Conservation (phyloP, 2,329 filamentous ascomycete species). For the Metarhizium brunneum region DNA sequence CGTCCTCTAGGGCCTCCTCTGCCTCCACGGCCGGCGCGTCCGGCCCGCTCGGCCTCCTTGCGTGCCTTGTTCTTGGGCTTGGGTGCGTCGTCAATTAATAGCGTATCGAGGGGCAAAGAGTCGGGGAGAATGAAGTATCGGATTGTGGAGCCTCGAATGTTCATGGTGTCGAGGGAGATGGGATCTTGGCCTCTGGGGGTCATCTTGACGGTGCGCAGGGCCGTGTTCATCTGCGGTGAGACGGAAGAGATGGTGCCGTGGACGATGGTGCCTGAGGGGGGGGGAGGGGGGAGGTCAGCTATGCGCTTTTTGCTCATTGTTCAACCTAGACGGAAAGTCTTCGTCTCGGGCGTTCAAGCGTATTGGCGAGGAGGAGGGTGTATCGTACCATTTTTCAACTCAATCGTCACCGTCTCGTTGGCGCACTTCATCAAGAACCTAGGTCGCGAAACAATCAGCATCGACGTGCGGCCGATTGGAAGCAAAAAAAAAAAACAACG, state of each 20-base stretch:
- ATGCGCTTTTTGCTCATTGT: constrained; percentile 4
- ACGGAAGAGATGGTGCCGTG: constrained; percentile 96
- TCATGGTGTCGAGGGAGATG: constrained; percentile 87
- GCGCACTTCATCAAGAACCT: constrained; percentile 99
- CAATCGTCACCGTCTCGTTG: constrained; percentile 97
- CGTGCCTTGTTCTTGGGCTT: constrained; percentile 99
- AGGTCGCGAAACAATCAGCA: constrained; percentile 8
- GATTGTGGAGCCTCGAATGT: constrained; percentile 91
- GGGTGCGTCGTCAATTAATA: constrained; percentile 90
- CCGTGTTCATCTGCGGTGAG: constrained; percentile 97
- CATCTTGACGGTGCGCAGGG: constrained; percentile 94
- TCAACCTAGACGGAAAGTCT: neutral
- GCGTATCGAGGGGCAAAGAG: constrained; percentile 85
- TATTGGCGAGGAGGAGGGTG: neutral
- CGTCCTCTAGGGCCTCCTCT: constrained; percentile 41
- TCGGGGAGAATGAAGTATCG: constrained; percentile 96
- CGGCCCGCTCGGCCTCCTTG: constrained; percentile 68
- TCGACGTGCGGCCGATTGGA: constrained; percentile 8
- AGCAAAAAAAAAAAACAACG: neutral
- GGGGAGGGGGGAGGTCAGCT: neutral
- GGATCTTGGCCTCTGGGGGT: constrained; percentile 81
- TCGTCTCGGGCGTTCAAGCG: neutral
- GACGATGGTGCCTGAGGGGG: constrained; percentile 75
- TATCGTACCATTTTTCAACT: constrained; percentile 85
- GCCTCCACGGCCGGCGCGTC: constrained; percentile 42